Evolutionary conservation across 176 grass and related monocot species (phyloP), one percentile per base, ranked within the genome.

Genomic region (Eremochloa ophiuroides): DNA sequence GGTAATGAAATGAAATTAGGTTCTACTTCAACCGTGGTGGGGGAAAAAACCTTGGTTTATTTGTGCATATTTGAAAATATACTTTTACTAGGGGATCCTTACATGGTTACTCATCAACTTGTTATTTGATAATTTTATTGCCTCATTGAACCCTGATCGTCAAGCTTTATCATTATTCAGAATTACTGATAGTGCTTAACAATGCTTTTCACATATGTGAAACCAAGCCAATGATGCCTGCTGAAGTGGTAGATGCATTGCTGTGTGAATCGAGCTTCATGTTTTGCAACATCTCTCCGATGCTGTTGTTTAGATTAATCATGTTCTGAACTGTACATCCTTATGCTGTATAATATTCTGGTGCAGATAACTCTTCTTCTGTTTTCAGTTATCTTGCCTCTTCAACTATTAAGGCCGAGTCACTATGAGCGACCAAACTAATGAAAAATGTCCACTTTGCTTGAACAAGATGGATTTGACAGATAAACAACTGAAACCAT

Each of bases 401-500:
- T 51, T 34, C 50, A 75, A 47, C 2, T 72, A 58, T 71, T 82
- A 31, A 31, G 23, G 46, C 74, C 11, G 29, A 87, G 78, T 26
- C 55, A 87, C 29, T 16, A 93, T 93, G 91, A 93, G 77, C 47
- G 62, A 70, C 84, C 73, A 65, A 89, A 23, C 66, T 65, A 83
- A 74, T 35, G 77, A 87, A 43, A 84, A 59, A 74, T 93, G 91
- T 14, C 87, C 87, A 48, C 66, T 93, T 80, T 93, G 91, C 77
- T 65, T 66, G 67, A 84, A 87, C 37, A 43, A 31, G 29, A 82
- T 93, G 87, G 91, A 93, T 87, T 63, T 77, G 80, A 93, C 91
- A 85, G 91, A 93, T 87, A 80, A 82, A 76, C 81, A 87, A 34
- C 67, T 90, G 43, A 93, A 93, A 78, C 91, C 91, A 70, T 93